Percentiles rank a stretch among this genome's conserved stretches.
phyloP scores from a whole-genome alignment of 1,284 basidiomycete genomes.

The Xerocomus minutiporus region DNA sequence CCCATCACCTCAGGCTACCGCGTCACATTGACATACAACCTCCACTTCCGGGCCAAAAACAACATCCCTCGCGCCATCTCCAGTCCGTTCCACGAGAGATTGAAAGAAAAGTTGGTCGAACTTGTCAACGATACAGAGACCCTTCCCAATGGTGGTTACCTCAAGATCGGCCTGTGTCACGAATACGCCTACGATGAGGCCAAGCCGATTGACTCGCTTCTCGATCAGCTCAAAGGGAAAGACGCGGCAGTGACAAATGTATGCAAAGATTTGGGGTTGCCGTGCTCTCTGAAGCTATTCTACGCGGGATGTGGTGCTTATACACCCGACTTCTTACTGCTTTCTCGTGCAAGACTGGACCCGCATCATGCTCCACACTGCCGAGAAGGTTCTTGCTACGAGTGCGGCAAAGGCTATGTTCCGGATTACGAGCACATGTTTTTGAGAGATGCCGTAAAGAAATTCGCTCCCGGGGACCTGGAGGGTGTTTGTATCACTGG shows the following conservation, averaged over 20 bases:
- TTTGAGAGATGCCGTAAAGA: not conserved
- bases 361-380: too few relatives aligned
- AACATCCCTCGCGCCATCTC: not conserved
- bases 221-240: not conserved
- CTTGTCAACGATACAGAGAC: conserved; percentile 22
- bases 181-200: conserved; percentile 20
- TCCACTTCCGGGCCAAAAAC: conserved; percentile 19
- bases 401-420: not conserved
- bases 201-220: not conserved
- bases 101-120: conserved; percentile 13
- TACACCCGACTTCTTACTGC: not conserved
- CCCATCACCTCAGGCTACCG: conserved; percentile 37
- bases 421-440: too few relatives aligned
- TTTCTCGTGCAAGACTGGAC: not conserved
- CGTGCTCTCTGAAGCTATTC: not conserved
- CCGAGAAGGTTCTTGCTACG: too few relatives aligned
- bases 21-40: conserved; percentile 40
- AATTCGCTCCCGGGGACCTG: not conserved
- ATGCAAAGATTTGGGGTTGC: conserved; percentile 1
- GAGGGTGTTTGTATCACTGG: not conserved
- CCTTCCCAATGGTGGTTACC: conserved; percentile 30
- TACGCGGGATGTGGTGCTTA: not conserved
- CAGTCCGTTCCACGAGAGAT: not conserved
- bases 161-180: conserved; percentile 34
- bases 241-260: not conserved